Evolutionary conservation across 106 monocot species (phyloP), one percentile per base, ranked within the genome.

Genomic region (Platanthera zijinensis): DNA sequence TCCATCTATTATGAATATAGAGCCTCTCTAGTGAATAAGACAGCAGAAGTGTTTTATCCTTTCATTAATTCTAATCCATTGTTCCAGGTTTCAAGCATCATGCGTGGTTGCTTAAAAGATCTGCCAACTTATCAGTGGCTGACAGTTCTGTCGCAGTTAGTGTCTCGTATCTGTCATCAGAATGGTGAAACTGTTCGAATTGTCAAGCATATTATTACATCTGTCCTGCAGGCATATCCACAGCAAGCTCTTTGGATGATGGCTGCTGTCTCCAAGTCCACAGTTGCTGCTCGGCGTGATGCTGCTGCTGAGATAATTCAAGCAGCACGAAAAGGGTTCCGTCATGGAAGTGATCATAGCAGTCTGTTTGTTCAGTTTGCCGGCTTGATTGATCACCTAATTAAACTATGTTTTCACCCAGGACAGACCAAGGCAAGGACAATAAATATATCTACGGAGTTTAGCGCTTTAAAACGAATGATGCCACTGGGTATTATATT

Each of bases 231-330:
- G 73, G 94, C 84, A 63, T 99, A 94, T 77, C 94, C 99, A 57
- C 99, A 99, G 48, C 99, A 99, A 66, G 87, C 85, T 71, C 99
- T 99, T 68, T 99, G 99, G 99, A 99, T 91, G 89, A 99, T 99
- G 99, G 99, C 99, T 83, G 99, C 99, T 47, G 94, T 99, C 17
- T 92, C 99, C 49, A 99, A 99, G 76, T 99, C 99, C 3, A 84
- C 99, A 25, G 88, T 99, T 75, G 82, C 94, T 78, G 92, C 99
- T 17, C 85, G 99, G 73, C 89, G 99, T 48, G 90, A 94, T 81
- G 99, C 94, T 86, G 99, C 99, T 78, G 74, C 93, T 64, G 99
- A 99, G 84, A 99, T 99, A 56, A 88, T 99, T 76, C 91, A 89
- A 68, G 86, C 90, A 63, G 99, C 99, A 64, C 79, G 86, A 71